Evolutionary conservation across 1,284 basidiomycete genomes (phyloP).

Genomic region (Ustilago tritici): DNA sequence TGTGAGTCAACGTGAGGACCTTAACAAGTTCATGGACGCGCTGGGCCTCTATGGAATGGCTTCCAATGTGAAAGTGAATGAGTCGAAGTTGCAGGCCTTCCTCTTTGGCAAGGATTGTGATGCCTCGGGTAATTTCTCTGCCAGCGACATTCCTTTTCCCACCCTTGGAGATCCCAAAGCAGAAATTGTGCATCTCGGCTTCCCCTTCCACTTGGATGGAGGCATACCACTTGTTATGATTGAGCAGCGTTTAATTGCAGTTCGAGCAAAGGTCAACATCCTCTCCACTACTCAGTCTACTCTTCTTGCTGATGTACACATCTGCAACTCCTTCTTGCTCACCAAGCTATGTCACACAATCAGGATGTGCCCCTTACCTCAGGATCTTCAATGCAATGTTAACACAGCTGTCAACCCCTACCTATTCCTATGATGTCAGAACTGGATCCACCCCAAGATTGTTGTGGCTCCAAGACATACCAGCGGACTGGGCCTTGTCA

Average conservation of each 20-base stretch:
- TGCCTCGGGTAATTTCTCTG: no score
- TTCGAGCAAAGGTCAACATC: background rate
- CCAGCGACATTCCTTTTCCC: background rate
- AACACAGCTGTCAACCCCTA: background rate
- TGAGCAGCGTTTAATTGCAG: no score
- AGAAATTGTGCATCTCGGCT: background rate
- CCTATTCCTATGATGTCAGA: background rate
- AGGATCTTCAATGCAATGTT: background rate
- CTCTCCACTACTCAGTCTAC: background rate
- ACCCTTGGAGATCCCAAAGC: background rate
- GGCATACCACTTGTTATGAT: background rate
- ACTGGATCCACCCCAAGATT: background rate
- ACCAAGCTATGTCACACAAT: background rate
- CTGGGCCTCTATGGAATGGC: background rate
- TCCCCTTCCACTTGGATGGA: background rate
- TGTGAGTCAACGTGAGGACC: no score
- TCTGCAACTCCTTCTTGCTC: background rate
- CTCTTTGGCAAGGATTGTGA: background rate
- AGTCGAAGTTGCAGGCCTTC: background rate
- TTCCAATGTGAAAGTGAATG: slow-evolving; percentile 3
- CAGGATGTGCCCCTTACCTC: background rate
- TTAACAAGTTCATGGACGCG: background rate
- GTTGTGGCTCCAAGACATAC: background rate
- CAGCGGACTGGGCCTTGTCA: background rate
- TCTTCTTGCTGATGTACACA: background rate